Base-by-base conservation (phyloP, 2,329 filamentous ascomycete species). In the Aspergillus eucalypticola region DNA sequence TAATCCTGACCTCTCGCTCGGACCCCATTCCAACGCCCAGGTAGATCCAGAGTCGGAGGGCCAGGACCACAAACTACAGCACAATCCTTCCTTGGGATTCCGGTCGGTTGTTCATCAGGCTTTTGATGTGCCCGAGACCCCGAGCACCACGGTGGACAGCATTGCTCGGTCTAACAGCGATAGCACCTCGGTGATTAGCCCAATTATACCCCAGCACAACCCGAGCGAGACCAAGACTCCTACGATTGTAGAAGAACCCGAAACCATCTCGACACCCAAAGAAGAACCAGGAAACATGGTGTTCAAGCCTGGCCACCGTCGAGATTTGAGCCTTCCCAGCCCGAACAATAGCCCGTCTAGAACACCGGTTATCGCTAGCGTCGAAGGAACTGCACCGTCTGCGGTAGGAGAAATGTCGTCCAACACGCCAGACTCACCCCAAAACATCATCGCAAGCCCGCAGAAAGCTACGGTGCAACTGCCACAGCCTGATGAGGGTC, bases 101-200 rank as follows among this genome's bases (percentile, higher is more conserved):
- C 76, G 76, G 38, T 84, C 85, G 1, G 83, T 85, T 13, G 87
- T 90, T 3, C 80, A 88, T 66, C 84, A 88, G 69, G 87, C 87
- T 15, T 90, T 90, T 68, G 86, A 88, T 67, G 79, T 82, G 49
- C 25, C 25, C 7, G 82, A 86, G 62, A 84, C 85, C 39, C 79
- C 79, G 5, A 76, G 81, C 44, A 84, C 84, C 3, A 78, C 81
- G 8, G 82, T 83, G n/a, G 79, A 78, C 56, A 82, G 77, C 42
- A 75, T 86, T n/a, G 79, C 75, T 38, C 78, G 87, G 61, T 87
- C 84, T 56, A 84, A 88, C 65, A 89, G 86, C 59, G 83, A 83
- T 61, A 87, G 86, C 63, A 88, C 87, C 8, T 81, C 83, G 52
- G 80, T 80, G 27, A 86, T 90, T 63, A 89, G 86, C 68, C 88